Evolutionary conservation across 331 rosid species (phyloP).

Genomic region (Ulmus americana): DNA sequence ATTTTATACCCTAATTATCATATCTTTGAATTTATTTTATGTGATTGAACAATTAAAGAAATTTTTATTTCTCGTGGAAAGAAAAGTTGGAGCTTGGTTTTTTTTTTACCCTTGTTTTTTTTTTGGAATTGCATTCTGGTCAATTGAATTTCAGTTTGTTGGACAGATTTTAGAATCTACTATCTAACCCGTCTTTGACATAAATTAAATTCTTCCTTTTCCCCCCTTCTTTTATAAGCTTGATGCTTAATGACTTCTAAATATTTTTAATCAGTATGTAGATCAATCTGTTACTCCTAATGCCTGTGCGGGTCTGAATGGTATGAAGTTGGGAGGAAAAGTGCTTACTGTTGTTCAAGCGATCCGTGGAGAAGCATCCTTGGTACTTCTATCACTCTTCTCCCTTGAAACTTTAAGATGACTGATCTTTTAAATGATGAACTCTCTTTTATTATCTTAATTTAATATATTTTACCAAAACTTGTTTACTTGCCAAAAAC

Average conservation of each 20-base stretch:
- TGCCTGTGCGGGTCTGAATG: conserved; percentile 91
- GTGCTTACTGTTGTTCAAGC: conserved; percentile 73
- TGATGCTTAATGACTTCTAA: conserved; percentile 19
- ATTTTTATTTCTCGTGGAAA: no score
- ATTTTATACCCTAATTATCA: no score
- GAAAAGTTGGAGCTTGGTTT: no score
- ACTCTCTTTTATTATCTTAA: not conserved
- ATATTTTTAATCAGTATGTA: conserved; percentile 46
- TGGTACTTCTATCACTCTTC: conserved; percentile 36
- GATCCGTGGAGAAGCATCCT: conserved; percentile 33
- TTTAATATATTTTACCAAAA: conserved; percentile 15
- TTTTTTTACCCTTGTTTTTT: no score
- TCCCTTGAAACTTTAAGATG: not conserved
- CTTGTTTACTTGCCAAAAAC: conserved; percentile 18
- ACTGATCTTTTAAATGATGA: not conserved
- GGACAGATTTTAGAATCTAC: not conserved
- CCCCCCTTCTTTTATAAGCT: conserved; percentile 10
- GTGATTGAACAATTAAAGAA: no score
- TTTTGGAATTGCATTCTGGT: not conserved
- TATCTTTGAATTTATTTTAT: no score
- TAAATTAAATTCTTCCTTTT: not conserved
- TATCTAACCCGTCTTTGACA: not conserved
- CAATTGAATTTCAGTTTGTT: not conserved
- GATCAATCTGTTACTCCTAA: conserved; percentile 69
- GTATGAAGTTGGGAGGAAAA: conserved; percentile 78